A percentile compares a stretch with the other conserved stretches of the same genome.
Conservation (phyloP, 1,284 basidiomycete species). For the Ustilago crameri region DNA sequence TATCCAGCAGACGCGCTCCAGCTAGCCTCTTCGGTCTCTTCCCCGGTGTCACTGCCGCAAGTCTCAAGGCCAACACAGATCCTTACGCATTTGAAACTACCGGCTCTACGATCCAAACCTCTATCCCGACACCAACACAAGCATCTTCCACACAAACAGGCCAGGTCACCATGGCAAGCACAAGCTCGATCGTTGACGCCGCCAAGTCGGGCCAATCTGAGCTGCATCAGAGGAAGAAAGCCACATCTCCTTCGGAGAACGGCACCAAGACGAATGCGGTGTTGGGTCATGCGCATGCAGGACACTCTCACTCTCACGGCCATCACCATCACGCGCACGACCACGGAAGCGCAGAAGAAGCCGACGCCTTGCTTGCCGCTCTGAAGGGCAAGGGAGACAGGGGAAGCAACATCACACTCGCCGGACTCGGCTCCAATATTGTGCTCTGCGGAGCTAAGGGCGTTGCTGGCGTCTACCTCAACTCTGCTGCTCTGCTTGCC, state of each 20-base stretch:
- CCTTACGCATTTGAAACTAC: conserved; percentile 24
- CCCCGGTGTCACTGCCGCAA: conserved; percentile 36
- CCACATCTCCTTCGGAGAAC: not conserved
- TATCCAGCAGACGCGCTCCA: conserved; percentile 41
- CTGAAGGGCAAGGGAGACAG: conserved; percentile 60
- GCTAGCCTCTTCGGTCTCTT: conserved; percentile 46
- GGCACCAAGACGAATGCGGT: conserved; percentile 10
- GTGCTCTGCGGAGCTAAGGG: conserved; percentile 86
- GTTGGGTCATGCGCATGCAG: conserved; percentile 30
- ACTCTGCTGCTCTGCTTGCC: conserved; percentile 89
- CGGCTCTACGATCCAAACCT: conserved; percentile 11
- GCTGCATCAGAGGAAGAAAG: conserved; percentile 18
- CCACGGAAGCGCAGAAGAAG: conserved; percentile 66
- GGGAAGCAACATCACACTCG: conserved; percentile 68
- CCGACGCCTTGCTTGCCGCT: conserved; percentile 64
- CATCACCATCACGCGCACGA: conserved; percentile 58
- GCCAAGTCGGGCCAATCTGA: conserved; percentile 24
- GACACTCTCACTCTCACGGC: conserved; percentile 22
- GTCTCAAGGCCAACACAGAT: conserved; percentile 18
- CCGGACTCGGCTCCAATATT: conserved; percentile 85
- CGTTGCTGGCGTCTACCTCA: conserved; percentile 70
- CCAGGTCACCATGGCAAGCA: conserved; percentile 12
- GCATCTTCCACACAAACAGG: not conserved
- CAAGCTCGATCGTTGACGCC: conserved; percentile 26
- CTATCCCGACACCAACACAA: conserved; percentile 2